Percentiles rank a stretch among this genome's conserved stretches.
These are phyloP conservation scores for Trichoderma citrinoviride DNA, from an alignment of 2,329 filamentous ascomycete genomes.

Conservation along the genomic window DNA sequence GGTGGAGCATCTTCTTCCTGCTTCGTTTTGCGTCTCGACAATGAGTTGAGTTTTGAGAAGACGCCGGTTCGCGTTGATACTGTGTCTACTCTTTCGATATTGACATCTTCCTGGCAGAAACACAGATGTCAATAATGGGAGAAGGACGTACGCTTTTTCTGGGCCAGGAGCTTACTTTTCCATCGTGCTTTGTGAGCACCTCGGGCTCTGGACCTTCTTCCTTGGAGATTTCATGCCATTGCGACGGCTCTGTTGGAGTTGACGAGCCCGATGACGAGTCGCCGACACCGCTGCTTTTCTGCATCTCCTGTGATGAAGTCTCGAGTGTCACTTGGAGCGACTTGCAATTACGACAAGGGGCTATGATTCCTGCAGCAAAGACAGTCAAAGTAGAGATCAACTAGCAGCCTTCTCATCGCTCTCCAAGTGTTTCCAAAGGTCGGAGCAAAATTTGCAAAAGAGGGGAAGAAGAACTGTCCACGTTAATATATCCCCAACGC, in stretches of 20 bases:
- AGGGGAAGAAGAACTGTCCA: not conserved
- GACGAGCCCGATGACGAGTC: not conserved
- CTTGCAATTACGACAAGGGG: not conserved
- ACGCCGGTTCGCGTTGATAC: not conserved
- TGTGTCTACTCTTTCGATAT: conserved; percentile 1
- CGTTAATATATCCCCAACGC: not conserved
- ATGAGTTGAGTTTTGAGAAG: not conserved
- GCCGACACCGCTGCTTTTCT: not conserved
- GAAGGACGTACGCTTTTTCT: not conserved
- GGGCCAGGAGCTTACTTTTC: not conserved
- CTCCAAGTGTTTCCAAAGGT: too few relatives aligned
- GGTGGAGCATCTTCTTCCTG: not conserved
- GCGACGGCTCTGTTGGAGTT: not conserved
- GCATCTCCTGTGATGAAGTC: not conserved
- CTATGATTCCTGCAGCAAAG: not conserved
- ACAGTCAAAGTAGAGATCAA: not conserved
- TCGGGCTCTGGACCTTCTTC: not conserved
- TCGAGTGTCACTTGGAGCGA: not conserved
- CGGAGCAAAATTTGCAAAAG: not conserved
- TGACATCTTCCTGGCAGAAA: not conserved
- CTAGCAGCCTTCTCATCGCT: not conserved
- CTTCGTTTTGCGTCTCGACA: not conserved
- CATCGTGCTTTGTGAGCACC: not conserved
- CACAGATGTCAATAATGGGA: not conserved
- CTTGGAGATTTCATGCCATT: not conserved